A percentile compares a stretch with the other conserved stretches of the same genome.
Conservation (phyloP, 306 rosid species). For the Geum urbanum region DNA sequence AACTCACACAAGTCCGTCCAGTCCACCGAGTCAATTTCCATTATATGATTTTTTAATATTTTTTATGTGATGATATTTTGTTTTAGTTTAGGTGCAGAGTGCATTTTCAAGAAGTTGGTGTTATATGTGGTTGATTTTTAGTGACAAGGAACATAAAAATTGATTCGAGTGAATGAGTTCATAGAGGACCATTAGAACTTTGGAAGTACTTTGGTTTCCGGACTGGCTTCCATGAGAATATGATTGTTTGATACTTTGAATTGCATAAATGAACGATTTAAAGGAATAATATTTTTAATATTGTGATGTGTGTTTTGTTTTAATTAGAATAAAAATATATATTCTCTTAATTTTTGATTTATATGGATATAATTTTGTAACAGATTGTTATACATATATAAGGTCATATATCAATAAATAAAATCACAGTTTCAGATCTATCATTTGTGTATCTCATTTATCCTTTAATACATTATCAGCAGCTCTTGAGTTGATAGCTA, state of each 20-base stretch:
- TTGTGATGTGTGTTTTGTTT: too few species aligned
- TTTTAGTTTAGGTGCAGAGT: background rate
- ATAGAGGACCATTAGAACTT: background rate
- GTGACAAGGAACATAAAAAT: background rate
- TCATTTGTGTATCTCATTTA: too few species aligned
- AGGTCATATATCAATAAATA: too few species aligned
- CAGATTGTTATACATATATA: too few species aligned
- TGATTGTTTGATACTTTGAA: constrained; percentile 1
- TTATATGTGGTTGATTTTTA: background rate
- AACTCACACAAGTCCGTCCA: background rate
- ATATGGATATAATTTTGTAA: too few species aligned
- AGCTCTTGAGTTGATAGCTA: too few species aligned
- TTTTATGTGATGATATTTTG: background rate
- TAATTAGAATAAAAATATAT: too few species aligned
- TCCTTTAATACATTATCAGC: too few species aligned
- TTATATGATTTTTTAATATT: background rate
- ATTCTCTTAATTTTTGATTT: too few species aligned
- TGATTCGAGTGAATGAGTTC: constrained; percentile 9
- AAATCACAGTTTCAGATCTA: too few species aligned
- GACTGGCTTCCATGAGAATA: constrained; percentile 21
- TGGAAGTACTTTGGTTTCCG: background rate
- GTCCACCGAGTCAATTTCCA: background rate
- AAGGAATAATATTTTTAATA: background rate
- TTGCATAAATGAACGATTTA: constrained; percentile 10
- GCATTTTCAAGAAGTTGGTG: background rate